Conservation (phyloP, 1,284 basidiomycete species). For the Ganoderma sp. region DNA sequence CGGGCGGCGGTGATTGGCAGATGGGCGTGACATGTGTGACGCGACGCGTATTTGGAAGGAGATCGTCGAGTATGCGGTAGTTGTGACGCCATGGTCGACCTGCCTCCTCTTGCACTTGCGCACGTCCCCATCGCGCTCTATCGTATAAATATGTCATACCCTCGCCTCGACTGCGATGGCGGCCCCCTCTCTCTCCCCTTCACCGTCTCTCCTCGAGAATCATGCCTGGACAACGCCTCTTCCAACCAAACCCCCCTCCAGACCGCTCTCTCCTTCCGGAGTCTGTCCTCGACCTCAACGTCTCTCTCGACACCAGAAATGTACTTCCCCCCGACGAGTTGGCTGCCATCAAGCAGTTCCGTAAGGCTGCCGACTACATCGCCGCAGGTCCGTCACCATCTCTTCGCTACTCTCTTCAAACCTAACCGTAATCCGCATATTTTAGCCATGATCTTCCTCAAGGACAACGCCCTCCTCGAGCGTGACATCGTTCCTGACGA, state of each 20-base stretch:
- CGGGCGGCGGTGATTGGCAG: slow-evolving; percentile 14
- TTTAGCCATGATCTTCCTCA: slow-evolving; percentile 82
- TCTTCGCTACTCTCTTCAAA: slow-evolving; percentile 8
- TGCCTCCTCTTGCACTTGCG: background rate
- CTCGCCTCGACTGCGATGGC: slow-evolving; percentile 10
- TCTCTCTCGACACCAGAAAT: slow-evolving; percentile 49
- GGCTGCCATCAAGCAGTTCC: slow-evolving; percentile 56
- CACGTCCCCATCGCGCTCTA: background rate
- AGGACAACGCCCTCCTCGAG: slow-evolving; percentile 73
- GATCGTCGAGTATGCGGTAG: slow-evolving; percentile 4
- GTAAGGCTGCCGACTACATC: slow-evolving; percentile 67
- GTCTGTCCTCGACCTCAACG: slow-evolving; percentile 50
- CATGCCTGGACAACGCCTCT: slow-evolving; percentile 65
- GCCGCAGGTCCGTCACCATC: slow-evolving; percentile 55
- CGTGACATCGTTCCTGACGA: slow-evolving; percentile 64
- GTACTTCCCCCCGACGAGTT: slow-evolving; percentile 57
- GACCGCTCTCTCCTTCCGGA: slow-evolving; percentile 66
- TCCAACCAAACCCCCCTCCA: slow-evolving; percentile 64
- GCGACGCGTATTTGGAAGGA: slow-evolving; percentile 23
- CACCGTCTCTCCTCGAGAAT: slow-evolving; percentile 18
- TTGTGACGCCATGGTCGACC: background rate
- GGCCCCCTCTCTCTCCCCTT: slow-evolving; percentile 7
- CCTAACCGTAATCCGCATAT: slow-evolving; percentile 2
- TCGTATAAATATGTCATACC: slow-evolving; percentile 29
- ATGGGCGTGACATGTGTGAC: slow-evolving; percentile 19